These are phyloP conservation scores for Colletotrichum horii DNA, from an alignment of 2,329 filamentous ascomycete genomes.

Conservation along the genomic window DNA sequence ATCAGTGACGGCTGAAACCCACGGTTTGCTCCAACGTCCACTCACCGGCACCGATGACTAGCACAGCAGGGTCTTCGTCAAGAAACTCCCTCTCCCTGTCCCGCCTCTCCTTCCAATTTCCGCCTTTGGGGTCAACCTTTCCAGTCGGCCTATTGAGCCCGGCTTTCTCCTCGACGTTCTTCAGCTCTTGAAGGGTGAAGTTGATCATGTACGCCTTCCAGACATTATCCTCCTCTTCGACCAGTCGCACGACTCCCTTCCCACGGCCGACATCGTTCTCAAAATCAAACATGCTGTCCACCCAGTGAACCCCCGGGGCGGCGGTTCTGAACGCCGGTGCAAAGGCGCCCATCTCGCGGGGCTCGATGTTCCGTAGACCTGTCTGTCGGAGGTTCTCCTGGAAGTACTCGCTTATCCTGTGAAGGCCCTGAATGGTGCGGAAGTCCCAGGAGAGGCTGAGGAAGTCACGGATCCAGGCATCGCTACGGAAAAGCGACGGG, in stretches of 20 bases:
- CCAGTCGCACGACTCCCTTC: conserved; percentile 20
- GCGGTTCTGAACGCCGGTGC: conserved; percentile 3
- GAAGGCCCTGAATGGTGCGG: conserved; percentile 28
- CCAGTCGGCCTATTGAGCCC: conserved; percentile 57
- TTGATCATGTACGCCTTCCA: conserved; percentile 72
- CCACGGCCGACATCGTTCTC: conserved; percentile 21
- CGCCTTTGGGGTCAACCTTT: conserved; percentile 56
- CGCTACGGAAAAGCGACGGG: conserved; percentile 39
- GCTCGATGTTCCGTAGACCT: background rate
- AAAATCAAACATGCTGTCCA: conserved; percentile 24
- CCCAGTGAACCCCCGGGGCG: conserved; percentile 13
- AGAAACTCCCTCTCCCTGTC: conserved; percentile 50
- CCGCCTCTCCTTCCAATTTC: conserved; percentile 66
- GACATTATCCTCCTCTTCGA: background rate
- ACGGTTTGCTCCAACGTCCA: background rate
- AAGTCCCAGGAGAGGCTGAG: conserved; percentile 62
- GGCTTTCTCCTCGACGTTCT: conserved; percentile 55
- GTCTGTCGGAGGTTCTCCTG: background rate
- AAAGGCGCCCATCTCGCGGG: background rate
- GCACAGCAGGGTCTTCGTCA: conserved; percentile 58
- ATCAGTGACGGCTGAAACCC: background rate
- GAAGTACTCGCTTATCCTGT: conserved; percentile 2
- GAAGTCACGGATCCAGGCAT: conserved; percentile 64
- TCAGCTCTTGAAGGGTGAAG: conserved; percentile 61
- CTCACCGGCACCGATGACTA: conserved; percentile 61